Conservation (phyloP, 2,329 filamentous ascomycete species). For the Scytalidium lignicola region DNA sequence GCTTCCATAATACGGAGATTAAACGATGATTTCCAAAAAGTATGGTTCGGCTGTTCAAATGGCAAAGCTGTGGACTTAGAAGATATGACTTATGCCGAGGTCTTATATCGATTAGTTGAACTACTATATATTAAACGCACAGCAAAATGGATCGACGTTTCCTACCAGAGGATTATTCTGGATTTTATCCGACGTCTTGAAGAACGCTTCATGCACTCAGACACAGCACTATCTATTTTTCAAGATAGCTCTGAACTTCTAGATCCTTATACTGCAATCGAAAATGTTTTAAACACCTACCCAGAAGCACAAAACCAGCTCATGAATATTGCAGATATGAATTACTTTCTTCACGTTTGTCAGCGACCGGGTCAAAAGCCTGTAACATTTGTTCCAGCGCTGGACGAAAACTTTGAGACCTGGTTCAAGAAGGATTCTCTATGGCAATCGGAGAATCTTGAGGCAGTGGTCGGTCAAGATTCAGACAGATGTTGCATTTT, state of each 20-base stretch:
- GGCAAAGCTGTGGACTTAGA: slow-evolving; percentile 78
- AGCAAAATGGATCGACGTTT: slow-evolving; percentile 80
- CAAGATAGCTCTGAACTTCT: slow-evolving; percentile 50
- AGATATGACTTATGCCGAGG: slow-evolving; percentile 89
- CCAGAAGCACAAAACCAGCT: slow-evolving; percentile 81
- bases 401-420: slow-evolving; percentile 95
- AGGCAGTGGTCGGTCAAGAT: slow-evolving; percentile 89
- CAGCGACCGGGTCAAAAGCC: slow-evolving; percentile 88
- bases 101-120: slow-evolving; percentile 76
- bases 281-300: slow-evolving; percentile 74
- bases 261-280: slow-evolving; percentile 68
- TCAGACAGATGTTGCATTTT: slow-evolving; percentile 90
- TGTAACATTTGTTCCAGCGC: slow-evolving; percentile 82
- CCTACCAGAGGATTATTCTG: slow-evolving; percentile 72
- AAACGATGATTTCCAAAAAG: slow-evolving; percentile 91
- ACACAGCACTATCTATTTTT: no score
- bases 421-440: slow-evolving; percentile 99
- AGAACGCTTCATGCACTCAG: slow-evolving; percentile 70
- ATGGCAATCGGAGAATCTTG: slow-evolving; percentile 95
- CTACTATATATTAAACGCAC: slow-evolving; percentile 86
- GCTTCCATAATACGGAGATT: slow-evolving; percentile 88
- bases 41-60: slow-evolving; percentile 83
- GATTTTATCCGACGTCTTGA: slow-evolving; percentile 93
- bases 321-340: slow-evolving; percentile 92
- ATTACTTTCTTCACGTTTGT: slow-evolving; percentile 88